These are phyloP conservation scores for Aspergillus ostianus DNA, from an alignment of 495 filamentous ascomycete species.

Conservation along the genomic window DNA sequence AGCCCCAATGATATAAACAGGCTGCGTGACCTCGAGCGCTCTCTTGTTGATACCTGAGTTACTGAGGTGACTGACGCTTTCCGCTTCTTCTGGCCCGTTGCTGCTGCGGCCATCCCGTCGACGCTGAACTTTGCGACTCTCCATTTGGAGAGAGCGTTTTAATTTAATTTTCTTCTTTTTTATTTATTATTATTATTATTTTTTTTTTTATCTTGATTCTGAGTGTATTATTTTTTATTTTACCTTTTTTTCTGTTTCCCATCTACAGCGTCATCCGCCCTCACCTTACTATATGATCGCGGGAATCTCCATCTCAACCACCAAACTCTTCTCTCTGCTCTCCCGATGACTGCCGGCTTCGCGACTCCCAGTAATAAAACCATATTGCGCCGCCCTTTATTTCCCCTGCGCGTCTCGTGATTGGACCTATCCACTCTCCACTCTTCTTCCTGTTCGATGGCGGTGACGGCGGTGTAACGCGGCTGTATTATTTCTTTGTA, in stretches of 20 bases:
- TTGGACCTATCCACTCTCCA: not conserved
- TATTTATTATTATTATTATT: conserved; percentile 8
- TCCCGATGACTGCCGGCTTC: not conserved
- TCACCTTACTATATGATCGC: not conserved
- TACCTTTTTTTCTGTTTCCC: conserved; percentile 3
- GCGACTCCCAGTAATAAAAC: not conserved
- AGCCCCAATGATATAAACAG: conserved; percentile 53
- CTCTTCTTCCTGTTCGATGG: conserved; percentile 16
- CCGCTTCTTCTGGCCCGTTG: conserved; percentile 6
- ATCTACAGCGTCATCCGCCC: not conserved
- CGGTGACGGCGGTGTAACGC: conserved; percentile 24
- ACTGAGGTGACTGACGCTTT: conserved; percentile 7
- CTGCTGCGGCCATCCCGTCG: not conserved
- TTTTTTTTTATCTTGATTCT: conserved; percentile 2
- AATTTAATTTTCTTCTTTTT: conserved; percentile 12
- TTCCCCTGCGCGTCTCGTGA: not conserved
- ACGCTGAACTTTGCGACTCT: not conserved
- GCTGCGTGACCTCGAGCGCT: conserved; percentile 47
- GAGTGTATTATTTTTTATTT: conserved; percentile 2
- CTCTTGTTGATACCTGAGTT: conserved; percentile 18
- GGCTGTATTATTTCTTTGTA: conserved; percentile 12
- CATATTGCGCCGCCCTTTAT: conserved; percentile 1
- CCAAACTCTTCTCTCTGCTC: not conserved
- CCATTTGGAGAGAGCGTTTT: not conserved
- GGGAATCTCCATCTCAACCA: conserved; percentile 2